Conservation (phyloP, 192 early-diverging fungal genomes). For the Rhizophagus prolifer region DNA sequence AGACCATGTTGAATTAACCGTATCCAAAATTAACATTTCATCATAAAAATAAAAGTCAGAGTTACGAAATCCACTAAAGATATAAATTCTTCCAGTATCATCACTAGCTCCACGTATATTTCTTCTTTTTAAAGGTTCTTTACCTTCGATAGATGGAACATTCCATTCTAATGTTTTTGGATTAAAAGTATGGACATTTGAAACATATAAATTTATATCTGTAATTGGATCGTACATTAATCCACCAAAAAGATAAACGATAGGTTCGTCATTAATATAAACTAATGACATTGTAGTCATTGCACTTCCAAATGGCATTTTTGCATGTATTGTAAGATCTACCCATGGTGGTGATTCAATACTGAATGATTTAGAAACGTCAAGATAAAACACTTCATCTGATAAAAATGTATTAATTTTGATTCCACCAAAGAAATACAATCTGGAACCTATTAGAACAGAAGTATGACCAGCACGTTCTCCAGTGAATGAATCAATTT, state of each 20-base stretch:
- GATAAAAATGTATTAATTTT: neutral
- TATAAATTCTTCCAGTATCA: neutral
- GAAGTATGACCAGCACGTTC: neutral
- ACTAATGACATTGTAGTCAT: neutral
- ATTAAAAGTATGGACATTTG: neutral
- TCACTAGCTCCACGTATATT: neutral
- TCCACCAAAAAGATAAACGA: neutral
- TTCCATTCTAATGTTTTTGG: neutral
- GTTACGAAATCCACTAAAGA: neutral
- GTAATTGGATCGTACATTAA: neutral
- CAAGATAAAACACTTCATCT: neutral
- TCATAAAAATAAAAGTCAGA: neutral
- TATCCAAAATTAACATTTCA: neutral
- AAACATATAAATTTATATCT: too few relatives aligned
- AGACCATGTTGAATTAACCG: neutral
- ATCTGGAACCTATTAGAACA: neutral
- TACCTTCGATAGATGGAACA: neutral
- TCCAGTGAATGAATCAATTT: neutral
- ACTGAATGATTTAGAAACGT: neutral
- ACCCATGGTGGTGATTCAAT: neutral
- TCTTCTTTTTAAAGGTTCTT: neutral
- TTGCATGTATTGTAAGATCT: neutral
- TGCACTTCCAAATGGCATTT: neutral
- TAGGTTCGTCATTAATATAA: neutral
- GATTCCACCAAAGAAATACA: neutral